Base-by-base conservation (phyloP, 2,329 filamentous ascomycete species). In the Falciphora oryzae region DNA sequence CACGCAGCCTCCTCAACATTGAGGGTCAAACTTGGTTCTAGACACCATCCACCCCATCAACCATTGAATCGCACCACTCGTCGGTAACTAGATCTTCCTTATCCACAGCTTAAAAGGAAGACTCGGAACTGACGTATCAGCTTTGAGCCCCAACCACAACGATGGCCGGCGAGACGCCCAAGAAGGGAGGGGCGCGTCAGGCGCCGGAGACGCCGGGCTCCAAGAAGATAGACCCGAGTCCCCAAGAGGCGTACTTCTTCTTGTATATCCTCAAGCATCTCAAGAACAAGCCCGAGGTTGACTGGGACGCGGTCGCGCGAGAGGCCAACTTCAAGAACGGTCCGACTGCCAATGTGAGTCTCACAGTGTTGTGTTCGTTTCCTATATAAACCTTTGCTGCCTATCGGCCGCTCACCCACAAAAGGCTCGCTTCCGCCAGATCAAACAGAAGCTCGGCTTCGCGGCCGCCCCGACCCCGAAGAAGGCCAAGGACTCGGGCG, bases 401-500 rank as follows among this genome's bases (percentile, higher is more conserved):
- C n/a, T 14, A 27, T 16, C 31, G 5, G 5, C 0, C 38, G 28
- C n/a, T n/a, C 4, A n/a, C 14, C 28, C 10, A 8, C 31, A 44
- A 56, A 65, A 80, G 75, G 76, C 78, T 56, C 80, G 82, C 59
- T 85, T 80, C 65, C 76, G 79, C 4, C 81, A 84, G 66, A 78
- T 84, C 66, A 83, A 80, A 71, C 73, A 75, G 59, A 81, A 82
- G 72, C 73, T 80, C 0, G 77, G 77, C 3, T 74, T 81, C 57
- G 25, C 8, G 2, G 25, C 16, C 25, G 16, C 57, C 22, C 27
- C 58, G 1, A 44, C 58, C n/a, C 62, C 61, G 29, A 62, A 59
- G 14, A 63, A 66, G 56, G 60, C 64, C 18, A n/a, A 25, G 29
- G 65, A 59, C 22, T 53, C 44, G 50, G 59, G 32, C 27, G 35